A percentile compares a stretch with the other conserved stretches of the same genome.
phyloP scores from a whole-genome alignment of 495 filamentous ascomycete species.

The Amniculicola lignicola region DNA sequence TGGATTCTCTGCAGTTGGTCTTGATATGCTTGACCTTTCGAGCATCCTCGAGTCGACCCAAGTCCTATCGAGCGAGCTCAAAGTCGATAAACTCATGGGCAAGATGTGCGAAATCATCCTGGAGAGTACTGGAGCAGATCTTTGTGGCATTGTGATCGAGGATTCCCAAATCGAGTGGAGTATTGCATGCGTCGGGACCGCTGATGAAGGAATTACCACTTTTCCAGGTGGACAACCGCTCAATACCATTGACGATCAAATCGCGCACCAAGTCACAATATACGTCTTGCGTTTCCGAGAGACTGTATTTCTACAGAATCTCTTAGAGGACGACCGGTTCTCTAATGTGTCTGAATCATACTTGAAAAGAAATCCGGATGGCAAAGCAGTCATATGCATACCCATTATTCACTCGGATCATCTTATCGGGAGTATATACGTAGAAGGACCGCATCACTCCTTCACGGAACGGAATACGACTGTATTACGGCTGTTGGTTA shows the following conservation, averaged over 20 bases:
- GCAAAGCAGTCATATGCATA: constrained; percentile 78
- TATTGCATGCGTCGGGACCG: constrained; percentile 68
- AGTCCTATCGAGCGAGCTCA: constrained; percentile 83
- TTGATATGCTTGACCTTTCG: constrained; percentile 82
- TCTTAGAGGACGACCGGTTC: constrained; percentile 82
- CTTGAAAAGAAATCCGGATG: constrained; percentile 61
- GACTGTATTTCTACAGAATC: constrained; percentile 75
- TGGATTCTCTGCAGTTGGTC: constrained; percentile 40
- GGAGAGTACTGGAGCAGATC: constrained; percentile 77
- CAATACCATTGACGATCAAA: constrained; percentile 58
- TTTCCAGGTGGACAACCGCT: constrained; percentile 65
- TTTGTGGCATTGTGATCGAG: constrained; percentile 74
- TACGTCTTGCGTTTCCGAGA: constrained; percentile 84
- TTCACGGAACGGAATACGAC: constrained; percentile 71
- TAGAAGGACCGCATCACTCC: constrained; percentile 61
- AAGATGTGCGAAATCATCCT: constrained; percentile 91
- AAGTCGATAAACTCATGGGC: constrained; percentile 76
- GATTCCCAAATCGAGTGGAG: constrained; percentile 69
- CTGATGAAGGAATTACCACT: constrained; percentile 53
- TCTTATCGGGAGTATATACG: constrained; percentile 77
- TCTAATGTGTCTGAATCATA: constrained; percentile 73
- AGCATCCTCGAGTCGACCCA: constrained; percentile 86
- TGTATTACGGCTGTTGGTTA: constrained; percentile 79
- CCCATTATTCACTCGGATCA: constrained; percentile 78
- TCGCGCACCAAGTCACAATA: constrained; percentile 74